phyloP scores from a whole-genome alignment of 1,139 yeast genomes.

The Spathaspora sp. region DNA sequence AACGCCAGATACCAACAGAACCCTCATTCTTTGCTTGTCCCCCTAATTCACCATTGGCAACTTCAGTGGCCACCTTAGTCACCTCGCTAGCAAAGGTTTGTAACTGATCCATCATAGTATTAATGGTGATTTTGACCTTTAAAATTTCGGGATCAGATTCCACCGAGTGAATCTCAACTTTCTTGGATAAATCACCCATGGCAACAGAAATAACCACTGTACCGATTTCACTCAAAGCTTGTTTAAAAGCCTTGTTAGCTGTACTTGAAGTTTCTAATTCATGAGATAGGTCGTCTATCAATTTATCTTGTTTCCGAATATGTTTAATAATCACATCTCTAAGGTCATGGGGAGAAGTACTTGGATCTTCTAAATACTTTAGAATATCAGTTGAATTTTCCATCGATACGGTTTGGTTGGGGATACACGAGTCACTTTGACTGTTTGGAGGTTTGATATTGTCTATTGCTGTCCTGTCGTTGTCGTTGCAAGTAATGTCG shows the following conservation, averaged over 20 bases:
- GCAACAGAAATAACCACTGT: constrained; percentile 83
- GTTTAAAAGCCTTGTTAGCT: constrained; percentile 75
- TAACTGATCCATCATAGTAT: constrained; percentile 85
- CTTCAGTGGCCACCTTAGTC: constrained; percentile 84
- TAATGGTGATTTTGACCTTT: constrained; percentile 77
- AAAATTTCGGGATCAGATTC: constrained; percentile 76
- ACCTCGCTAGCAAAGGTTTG: constrained; percentile 82
- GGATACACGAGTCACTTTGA: not conserved
- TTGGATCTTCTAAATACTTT: constrained; percentile 43
- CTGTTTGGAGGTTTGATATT: not conserved
- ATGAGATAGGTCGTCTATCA: constrained; percentile 28
- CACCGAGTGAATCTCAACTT: constrained; percentile 68
- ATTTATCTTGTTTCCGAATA: constrained; percentile 32
- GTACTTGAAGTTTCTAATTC: constrained; percentile 55
- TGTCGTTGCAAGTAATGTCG: constrained; percentile 2
- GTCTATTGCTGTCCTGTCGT: not conserved
- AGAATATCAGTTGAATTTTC: constrained; percentile 22
- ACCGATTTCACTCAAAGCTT: constrained; percentile 76
- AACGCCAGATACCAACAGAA: constrained; percentile 84
- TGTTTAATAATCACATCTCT: constrained; percentile 34
- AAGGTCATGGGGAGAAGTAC: constrained; percentile 30
- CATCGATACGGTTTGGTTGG: constrained; percentile 13
- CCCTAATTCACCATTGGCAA: constrained; percentile 85
- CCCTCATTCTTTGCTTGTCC: constrained; percentile 86
- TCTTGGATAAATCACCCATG: constrained; percentile 79